Evolutionary conservation across 192 early-diverging fungal genomes (phyloP), one percentile per base, ranked within the genome.

Genomic region (Oehlia diaphana): DNA sequence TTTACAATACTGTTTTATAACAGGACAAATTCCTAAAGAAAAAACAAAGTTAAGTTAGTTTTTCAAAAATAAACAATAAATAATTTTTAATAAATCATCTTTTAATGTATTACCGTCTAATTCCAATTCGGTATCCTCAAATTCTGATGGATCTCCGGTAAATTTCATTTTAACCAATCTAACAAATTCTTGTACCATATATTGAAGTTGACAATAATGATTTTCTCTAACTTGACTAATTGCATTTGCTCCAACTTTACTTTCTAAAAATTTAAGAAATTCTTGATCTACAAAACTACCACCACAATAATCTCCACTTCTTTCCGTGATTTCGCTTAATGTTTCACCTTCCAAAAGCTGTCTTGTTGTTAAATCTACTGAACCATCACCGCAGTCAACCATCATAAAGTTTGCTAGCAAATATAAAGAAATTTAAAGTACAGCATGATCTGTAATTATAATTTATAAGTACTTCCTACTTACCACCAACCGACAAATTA

Each of bases 361-460:
- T 13, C 12, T 44, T 62, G 64, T 82, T 84, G 75, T 90, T 76
- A 88, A 80, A 85, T 90, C 88, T 0, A 90, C 87, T 1, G 87
- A 87, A 64, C 84, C 86, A 44, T 87, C 88, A 77, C 88, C 87
- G 28, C 84, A 87, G 82, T 90, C 88, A 76, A 86, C 87, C 58
- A 90, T 84, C 87, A 90, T 88, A 68, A 90, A 88, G 4, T 83
- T 83, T 31, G 86, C 83, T 74, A 50, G 8, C 12, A 61, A 33
- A 16, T 2, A 2, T 14, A 21, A 44, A 33, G 9, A 8, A 37
- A 37, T 37, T 37, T 37, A 5, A 37, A 5, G 37, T 66, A 28
- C 64, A n/a, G n/a, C n/a, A n/a, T n/a, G n/a, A n/a, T n/a, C n/a
- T n/a, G n/a, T n/a, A n/a, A n/a, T n/a, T n/a, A n/a, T n/a, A 37